A percentile compares a stretch with the other conserved stretches of the same genome.
phyloP scores from a whole-genome alignment of 306 rosid genomes.

The Castanospermum australe region DNA sequence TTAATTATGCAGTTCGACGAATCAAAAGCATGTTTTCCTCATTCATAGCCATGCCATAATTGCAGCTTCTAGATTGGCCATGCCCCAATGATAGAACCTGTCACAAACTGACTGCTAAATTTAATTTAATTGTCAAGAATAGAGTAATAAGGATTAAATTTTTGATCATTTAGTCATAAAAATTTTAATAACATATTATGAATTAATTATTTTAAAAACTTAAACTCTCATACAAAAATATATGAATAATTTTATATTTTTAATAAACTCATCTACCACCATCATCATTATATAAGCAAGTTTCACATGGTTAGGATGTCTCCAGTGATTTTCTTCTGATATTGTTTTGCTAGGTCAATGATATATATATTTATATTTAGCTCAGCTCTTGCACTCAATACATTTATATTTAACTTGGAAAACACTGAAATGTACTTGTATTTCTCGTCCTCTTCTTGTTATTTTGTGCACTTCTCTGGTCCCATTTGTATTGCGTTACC shows the following conservation, averaged over 20 bases:
- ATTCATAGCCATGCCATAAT: not conserved
- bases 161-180: too few relatives aligned
- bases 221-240: too few relatives aligned
- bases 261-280: slow-evolving; percentile 10
- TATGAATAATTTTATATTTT: too few relatives aligned
- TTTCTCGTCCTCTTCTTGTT: not conserved
- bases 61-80: not conserved
- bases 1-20: not conserved
- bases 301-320: not conserved
- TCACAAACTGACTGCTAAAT: too few relatives aligned
- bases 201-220: too few relatives aligned
- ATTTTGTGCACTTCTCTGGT: not conserved
- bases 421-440: not conserved
- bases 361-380: not conserved
- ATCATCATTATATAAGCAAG: slow-evolving; percentile 1
- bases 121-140: too few relatives aligned
- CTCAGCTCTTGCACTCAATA: not conserved
- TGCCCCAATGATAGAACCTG: slow-evolving; percentile 9
- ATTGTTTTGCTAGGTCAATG: not conserved
- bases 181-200: too few relatives aligned
- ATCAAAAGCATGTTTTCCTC: not conserved
- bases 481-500: not conserved
- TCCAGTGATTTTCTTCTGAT: not conserved
- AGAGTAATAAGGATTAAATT: too few relatives aligned
- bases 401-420: not conserved